phyloP scores from a whole-genome alignment of 1,284 basidiomycete species.

The Vanrija humicola region DNA sequence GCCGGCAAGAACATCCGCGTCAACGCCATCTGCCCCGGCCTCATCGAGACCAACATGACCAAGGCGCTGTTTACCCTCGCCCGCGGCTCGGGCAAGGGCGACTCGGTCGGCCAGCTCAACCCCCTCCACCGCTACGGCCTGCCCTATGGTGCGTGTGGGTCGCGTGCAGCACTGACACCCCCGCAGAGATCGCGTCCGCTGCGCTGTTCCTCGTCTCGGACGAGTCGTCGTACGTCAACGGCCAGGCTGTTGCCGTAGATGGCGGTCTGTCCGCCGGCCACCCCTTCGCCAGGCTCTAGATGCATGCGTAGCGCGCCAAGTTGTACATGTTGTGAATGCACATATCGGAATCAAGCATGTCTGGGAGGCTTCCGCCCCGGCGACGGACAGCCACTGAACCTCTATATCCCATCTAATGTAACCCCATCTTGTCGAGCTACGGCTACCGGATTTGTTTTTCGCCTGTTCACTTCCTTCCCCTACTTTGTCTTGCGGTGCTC shows the following conservation, averaged over 20 bases:
- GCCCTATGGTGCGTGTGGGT: slow-evolving; percentile 22
- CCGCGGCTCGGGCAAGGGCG: slow-evolving; percentile 63
- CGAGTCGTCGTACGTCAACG: slow-evolving; percentile 88
- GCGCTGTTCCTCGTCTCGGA: slow-evolving; percentile 85
- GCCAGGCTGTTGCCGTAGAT: slow-evolving; percentile 79
- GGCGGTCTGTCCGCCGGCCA: slow-evolving; percentile 73
- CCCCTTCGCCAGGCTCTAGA: slow-evolving; percentile 56
- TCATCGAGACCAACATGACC: slow-evolving; percentile 84
- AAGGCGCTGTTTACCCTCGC: slow-evolving; percentile 68
- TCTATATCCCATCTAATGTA: too few species aligned
- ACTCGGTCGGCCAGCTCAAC: slow-evolving; percentile 81
- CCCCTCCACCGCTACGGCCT: slow-evolving; percentile 75
- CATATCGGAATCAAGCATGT: background rate
- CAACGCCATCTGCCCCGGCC: slow-evolving; percentile 84
- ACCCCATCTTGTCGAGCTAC: too few species aligned
- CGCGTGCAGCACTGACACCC: background rate
- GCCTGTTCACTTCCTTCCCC: too few species aligned
- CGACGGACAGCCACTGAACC: too few species aligned
- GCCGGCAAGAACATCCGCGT: slow-evolving; percentile 76
- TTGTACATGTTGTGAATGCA: background rate
- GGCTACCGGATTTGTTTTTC: background rate
- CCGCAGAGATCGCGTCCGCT: slow-evolving; percentile 74
- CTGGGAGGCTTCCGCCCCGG: background rate
- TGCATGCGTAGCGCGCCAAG: background rate
- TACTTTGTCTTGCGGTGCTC: slow-evolving; percentile 27